These are phyloP conservation scores for Pythium sukuiense DNA, from an alignment of 352 stramenopile genomes.

Conservation along the genomic window DNA sequence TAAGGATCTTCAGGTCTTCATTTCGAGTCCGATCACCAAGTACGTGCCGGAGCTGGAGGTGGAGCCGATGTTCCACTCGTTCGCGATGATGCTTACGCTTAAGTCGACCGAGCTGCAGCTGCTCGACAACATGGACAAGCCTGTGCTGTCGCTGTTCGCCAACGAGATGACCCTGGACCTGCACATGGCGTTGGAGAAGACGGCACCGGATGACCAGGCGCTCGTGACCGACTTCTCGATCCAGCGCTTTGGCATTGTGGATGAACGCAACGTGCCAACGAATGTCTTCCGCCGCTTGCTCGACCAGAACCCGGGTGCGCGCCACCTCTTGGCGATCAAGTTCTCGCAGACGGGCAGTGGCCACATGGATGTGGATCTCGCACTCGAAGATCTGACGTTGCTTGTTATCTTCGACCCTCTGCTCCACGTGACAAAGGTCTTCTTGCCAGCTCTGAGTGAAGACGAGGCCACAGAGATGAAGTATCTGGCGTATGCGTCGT, in stretches of 20 bases:
- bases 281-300: conserved; percentile 81
- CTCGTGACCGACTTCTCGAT: conserved; percentile 52
- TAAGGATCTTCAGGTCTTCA: conserved; percentile 61
- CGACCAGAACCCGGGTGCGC: conserved; percentile 67
- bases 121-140: conserved; percentile 46
- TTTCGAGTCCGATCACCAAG: conserved; percentile 58
- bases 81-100: conserved; percentile 61
- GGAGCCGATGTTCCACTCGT: conserved; percentile 56
- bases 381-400: conserved; percentile 63
- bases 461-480: conserved; percentile 75
- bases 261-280: conserved; percentile 55
- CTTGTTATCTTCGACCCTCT: conserved; percentile 80
- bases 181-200: conserved; percentile 47
- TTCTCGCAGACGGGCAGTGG: conserved; percentile 49
- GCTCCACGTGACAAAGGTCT: conserved; percentile 49
- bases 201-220: conserved; percentile 32
- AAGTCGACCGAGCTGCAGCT: conserved; percentile 46
- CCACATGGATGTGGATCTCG: conserved; percentile 55
- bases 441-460: conserved; percentile 60
- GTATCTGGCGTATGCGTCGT: conserved; percentile 58
- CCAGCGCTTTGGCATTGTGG: conserved; percentile 65
- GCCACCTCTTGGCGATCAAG: conserved; percentile 53
- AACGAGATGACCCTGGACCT: conserved; percentile 48
- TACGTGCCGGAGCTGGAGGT: conserved; percentile 53
- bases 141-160: conserved; percentile 60